These are phyloP conservation scores for Fusarium sp. DNA, from an alignment of 2,329 filamentous ascomycete genomes.

Conservation along the genomic window DNA sequence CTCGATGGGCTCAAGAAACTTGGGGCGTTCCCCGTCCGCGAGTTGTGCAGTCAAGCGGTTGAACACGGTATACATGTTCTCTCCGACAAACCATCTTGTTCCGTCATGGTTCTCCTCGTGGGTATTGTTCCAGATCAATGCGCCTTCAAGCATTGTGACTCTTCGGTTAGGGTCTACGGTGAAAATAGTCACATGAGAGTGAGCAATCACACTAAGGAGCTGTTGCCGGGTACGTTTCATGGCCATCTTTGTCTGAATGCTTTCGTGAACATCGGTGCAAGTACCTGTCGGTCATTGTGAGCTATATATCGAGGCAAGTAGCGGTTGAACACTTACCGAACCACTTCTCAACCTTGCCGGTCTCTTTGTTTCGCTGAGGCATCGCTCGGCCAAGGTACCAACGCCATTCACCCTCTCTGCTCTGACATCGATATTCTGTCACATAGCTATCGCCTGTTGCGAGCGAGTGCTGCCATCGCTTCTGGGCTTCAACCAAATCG, in stretches of 20 bases:
- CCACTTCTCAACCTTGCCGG: slow-evolving; percentile 80
- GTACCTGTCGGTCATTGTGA: slow-evolving; percentile 58
- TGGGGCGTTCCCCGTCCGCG: slow-evolving; percentile 57
- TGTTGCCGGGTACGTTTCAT: slow-evolving; percentile 77
- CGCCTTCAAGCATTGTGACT: slow-evolving; percentile 78
- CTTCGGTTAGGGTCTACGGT: slow-evolving; percentile 72
- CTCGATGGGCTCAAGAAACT: slow-evolving; percentile 70
- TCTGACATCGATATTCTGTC: slow-evolving; percentile 77
- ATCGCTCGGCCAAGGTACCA: slow-evolving; percentile 83
- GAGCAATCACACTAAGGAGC: slow-evolving; percentile 77
- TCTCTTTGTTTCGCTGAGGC: slow-evolving; percentile 73
- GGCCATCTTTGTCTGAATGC: slow-evolving; percentile 74
- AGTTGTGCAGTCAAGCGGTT: slow-evolving; percentile 59
- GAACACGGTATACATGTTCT: slow-evolving; percentile 75
- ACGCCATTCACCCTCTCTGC: slow-evolving; percentile 75
- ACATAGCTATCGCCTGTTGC: slow-evolving; percentile 75
- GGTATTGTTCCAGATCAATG: slow-evolving; percentile 66
- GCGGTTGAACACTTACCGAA: slow-evolving; percentile 64
- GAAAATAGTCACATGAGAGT: slow-evolving; percentile 81
- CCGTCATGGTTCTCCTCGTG: slow-evolving; percentile 55
- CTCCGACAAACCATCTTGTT: slow-evolving; percentile 66
- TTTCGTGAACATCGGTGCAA: slow-evolving; percentile 82
- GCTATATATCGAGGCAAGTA: not conserved
- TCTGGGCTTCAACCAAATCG: slow-evolving; percentile 68
- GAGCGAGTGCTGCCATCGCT: slow-evolving; percentile 72